Percentiles rank a stretch among this genome's conserved stretches.
Conservation (phyloP, 768 basidiomycete species). For the Boletus sp. region DNA sequence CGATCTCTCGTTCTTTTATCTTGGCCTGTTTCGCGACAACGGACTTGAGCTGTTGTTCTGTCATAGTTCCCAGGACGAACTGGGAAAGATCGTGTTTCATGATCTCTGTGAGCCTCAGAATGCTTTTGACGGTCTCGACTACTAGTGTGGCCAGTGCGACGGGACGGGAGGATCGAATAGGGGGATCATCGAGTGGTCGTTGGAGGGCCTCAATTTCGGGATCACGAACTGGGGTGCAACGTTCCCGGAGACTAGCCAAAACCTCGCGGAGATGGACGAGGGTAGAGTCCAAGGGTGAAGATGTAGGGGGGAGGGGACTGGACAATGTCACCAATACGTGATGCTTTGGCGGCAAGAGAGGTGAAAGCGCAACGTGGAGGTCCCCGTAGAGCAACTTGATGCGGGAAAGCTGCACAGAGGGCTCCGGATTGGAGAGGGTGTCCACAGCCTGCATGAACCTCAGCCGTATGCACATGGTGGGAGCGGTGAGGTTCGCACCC, state of each 20-base stretch:
- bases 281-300: constrained; percentile 60
- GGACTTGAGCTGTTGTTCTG: constrained; percentile 53
- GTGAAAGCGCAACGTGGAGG: constrained; percentile 44
- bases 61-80: constrained; percentile 62
- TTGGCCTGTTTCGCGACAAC: constrained; percentile 53
- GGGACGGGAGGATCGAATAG: constrained; percentile 20
- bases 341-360: constrained; percentile 58
- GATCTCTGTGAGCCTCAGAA: constrained; percentile 51
- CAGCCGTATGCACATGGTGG: constrained; percentile 12
- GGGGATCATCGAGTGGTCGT: constrained; percentile 32
- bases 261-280: constrained; percentile 53
- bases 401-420: constrained; percentile 56
- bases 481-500: constrained; percentile 42
- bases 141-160: constrained; percentile 44
- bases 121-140: constrained; percentile 44
- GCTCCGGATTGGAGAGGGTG: constrained; percentile 53
- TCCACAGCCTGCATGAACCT: constrained; percentile 46
- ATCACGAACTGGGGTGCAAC: constrained; percentile 70
- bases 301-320: constrained; percentile 62
- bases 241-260: constrained; percentile 47
- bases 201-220: constrained; percentile 45
- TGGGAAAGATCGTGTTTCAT: constrained; percentile 71
- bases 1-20: constrained; percentile 49
- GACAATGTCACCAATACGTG: constrained; percentile 49
- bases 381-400: constrained; percentile 56